These are phyloP conservation scores for Kwoniella europaea DNA, from an alignment of 768 basidiomycete genomes.

Conservation along the genomic window DNA sequence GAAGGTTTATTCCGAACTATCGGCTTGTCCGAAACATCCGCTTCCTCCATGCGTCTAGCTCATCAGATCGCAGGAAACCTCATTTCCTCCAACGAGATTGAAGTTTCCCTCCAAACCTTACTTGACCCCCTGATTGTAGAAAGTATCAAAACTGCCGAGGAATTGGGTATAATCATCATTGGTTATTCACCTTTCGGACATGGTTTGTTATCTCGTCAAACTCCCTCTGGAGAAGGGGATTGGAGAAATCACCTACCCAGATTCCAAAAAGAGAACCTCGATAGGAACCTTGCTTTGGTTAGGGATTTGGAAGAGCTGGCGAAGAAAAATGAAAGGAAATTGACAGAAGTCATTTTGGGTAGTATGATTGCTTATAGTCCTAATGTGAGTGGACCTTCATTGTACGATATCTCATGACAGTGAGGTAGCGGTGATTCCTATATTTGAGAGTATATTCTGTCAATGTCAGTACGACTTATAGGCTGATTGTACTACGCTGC, in stretches of 20 bases:
- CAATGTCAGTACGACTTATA: background rate
- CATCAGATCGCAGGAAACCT: slow-evolving; percentile 60
- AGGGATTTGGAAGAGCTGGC: background rate
- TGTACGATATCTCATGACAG: background rate
- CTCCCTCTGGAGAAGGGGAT: slow-evolving; percentile 59
- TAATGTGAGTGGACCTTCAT: background rate
- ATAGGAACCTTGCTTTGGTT: slow-evolving; percentile 48
- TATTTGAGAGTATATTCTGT: background rate
- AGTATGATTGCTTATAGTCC: background rate
- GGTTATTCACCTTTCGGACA: slow-evolving; percentile 10
- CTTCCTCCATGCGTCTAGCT: slow-evolving; percentile 61
- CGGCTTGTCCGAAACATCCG: slow-evolving; percentile 22
- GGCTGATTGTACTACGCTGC: background rate
- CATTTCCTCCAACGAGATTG: slow-evolving; percentile 67
- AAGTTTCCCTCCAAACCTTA: slow-evolving; percentile 63
- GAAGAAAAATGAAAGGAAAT: background rate
- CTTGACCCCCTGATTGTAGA: slow-evolving; percentile 64
- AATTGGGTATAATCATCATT: background rate
- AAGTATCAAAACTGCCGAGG: slow-evolving; percentile 13
- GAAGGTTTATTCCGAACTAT: slow-evolving; percentile 63
- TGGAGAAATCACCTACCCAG: slow-evolving; percentile 47
- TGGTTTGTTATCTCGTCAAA: slow-evolving; percentile 58
- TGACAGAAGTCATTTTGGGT: background rate
- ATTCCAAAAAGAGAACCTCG: background rate
- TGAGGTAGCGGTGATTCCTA: too few species aligned